phyloP scores from a whole-genome alignment of 805 yeast genomes.

The Candida germanica region DNA sequence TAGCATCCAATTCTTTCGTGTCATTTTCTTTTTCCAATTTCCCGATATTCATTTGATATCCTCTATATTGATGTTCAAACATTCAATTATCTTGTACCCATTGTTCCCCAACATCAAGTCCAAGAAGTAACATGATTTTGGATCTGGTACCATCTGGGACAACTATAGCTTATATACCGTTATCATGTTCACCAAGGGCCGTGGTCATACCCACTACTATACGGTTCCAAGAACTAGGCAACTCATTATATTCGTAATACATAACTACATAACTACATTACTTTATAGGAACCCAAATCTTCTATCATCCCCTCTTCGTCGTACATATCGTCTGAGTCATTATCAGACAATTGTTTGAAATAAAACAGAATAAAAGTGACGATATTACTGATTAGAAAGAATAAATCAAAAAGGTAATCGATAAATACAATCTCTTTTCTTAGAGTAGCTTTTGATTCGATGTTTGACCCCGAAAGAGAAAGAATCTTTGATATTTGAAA shows the following conservation, averaged over 20 bases:
- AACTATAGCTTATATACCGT: no score
- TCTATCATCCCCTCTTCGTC: conserved; percentile 38
- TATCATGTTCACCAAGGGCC: no score
- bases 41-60: no score
- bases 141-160: no score
- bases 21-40: no score
- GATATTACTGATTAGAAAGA: conserved; percentile 34
- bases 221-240: not conserved
- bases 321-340: conserved; percentile 12
- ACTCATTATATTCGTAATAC: no score
- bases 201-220: no score
- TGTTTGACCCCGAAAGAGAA: conserved; percentile 31
- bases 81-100: no score
- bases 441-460: conserved; percentile 16
- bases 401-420: conserved; percentile 51
- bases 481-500: conserved; percentile 37
- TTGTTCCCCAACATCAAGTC: not conserved
- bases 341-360: conserved; percentile 1
- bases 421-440: conserved; percentile 43
- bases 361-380: conserved; percentile 4
- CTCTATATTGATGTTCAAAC: no score
- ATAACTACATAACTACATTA: no score
- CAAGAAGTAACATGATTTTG: not conserved
- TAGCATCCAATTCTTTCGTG: no score
- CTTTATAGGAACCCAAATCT: conserved; percentile 4